Percentiles rank a stretch among this genome's conserved stretches.
These are phyloP conservation scores for Phaeosphaeriaceae sp. DNA, from an alignment of 2,329 filamentous ascomycete genomes.

Conservation along the genomic window DNA sequence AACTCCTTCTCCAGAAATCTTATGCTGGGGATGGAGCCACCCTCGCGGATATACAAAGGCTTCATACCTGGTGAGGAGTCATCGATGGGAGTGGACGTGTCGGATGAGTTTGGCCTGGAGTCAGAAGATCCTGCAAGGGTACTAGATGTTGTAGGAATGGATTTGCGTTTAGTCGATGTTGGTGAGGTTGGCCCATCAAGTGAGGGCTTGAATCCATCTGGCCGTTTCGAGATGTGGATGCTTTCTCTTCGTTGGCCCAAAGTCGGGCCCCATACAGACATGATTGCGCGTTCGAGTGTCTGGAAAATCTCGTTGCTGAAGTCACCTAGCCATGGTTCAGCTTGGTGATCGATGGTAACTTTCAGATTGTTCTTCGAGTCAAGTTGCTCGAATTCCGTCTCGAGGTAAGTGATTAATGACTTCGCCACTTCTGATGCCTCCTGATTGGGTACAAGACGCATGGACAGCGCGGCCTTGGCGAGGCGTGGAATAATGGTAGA, in stretches of 20 bases:
- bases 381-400: conserved; percentile 74
- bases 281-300: conserved; percentile 84
- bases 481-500: conserved; percentile 90
- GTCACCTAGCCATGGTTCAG: conserved; percentile 95
- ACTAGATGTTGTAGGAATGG: conserved; percentile 58
- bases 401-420: conserved; percentile 71
- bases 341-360: conserved; percentile 88
- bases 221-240: conserved; percentile 11
- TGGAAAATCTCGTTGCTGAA: conserved; percentile 90
- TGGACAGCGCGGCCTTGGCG: conserved; percentile 85
- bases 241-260: conserved; percentile 37
- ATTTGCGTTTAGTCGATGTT: conserved; percentile 16
- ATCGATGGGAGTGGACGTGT: conserved; percentile 1
- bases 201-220: conserved; percentile 11
- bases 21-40: conserved; percentile 93
- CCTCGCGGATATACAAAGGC: conserved; percentile 93
- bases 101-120: conserved; percentile 9
- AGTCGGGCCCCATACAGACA: conserved; percentile 79
- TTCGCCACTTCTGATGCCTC: conserved; percentile 79
- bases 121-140: conserved; percentile 56
- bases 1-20: conserved; percentile 96
- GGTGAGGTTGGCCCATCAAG: conserved; percentile 8
- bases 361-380: conserved; percentile 82
- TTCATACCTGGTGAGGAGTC: conserved; percentile 49
- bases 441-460: conserved; percentile 93